Conservation (phyloP, 176 grass and related monocot genomes). For the Rhipidocladum racemiflorum region DNA sequence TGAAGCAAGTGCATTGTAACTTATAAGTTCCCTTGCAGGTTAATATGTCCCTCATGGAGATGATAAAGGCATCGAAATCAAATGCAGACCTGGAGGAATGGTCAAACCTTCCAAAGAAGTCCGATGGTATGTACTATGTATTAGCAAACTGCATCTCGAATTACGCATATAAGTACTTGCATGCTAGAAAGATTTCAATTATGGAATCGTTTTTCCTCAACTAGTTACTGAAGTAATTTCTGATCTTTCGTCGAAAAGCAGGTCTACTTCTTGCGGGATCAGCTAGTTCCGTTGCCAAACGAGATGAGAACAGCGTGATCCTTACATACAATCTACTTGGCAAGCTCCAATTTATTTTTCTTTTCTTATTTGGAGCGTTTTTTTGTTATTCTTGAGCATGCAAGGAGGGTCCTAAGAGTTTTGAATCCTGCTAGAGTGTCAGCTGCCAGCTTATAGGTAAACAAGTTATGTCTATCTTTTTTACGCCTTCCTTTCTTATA, state of each 20-base stretch:
- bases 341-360: slow-evolving; percentile 56
- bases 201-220: background rate
- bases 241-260: slow-evolving; percentile 22
- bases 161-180: too few relatives aligned
- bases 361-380: slow-evolving; percentile 57
- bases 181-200: background rate
- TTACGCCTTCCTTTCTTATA: too few relatives aligned
- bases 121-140: slow-evolving; percentile 27
- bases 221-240: slow-evolving; percentile 2
- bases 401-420: slow-evolving; percentile 38
- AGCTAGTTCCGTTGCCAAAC: slow-evolving; percentile 8
- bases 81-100: slow-evolving; percentile 54
- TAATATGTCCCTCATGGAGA: slow-evolving; percentile 58
- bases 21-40: slow-evolving; percentile 39
- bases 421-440: slow-evolving; percentile 52
- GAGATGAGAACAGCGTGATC: slow-evolving; percentile 23
- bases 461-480: background rate
- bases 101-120: slow-evolving; percentile 41
- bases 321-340: slow-evolving; percentile 39
- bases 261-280: slow-evolving; percentile 9
- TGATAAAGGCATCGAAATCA: slow-evolving; percentile 70
- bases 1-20: background rate
- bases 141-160: background rate
- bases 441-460: slow-evolving; percentile 43
- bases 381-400: slow-evolving; percentile 40